phyloP scores from a whole-genome alignment of 495 filamentous ascomycete species.

The Astrothelium subdiscretum region DNA sequence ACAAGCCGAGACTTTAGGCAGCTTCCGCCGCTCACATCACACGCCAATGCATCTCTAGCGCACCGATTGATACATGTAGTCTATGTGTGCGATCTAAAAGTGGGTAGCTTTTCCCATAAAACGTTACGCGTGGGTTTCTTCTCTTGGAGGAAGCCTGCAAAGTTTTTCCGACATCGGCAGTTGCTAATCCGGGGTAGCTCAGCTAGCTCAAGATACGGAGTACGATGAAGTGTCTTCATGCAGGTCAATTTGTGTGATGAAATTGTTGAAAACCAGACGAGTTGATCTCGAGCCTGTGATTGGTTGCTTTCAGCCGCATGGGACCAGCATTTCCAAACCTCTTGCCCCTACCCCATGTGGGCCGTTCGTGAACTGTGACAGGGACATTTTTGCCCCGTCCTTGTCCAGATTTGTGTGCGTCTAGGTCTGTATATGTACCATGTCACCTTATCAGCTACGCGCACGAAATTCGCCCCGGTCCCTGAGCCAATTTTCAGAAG shows the following conservation, averaged over 20 bases:
- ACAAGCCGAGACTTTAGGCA: too few relatives aligned
- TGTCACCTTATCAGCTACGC: neutral
- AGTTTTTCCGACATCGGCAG: neutral
- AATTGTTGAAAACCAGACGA: neutral
- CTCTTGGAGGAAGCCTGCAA: neutral
- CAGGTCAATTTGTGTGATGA: neutral
- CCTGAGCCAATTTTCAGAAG: neutral
- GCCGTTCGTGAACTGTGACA: neutral
- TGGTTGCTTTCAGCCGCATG: too few relatives aligned
- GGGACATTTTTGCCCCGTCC: neutral
- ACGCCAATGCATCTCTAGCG: neutral
- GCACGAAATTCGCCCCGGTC: neutral
- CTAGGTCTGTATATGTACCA: neutral
- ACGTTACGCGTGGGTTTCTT: neutral
- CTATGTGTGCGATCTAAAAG: neutral
- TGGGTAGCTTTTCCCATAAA: neutral
- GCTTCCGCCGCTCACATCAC: too few relatives aligned
- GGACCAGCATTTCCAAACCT: too few relatives aligned
- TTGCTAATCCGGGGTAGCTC: neutral
- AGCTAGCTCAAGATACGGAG: neutral
- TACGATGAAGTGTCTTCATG: too few relatives aligned
- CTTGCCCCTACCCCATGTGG: too few relatives aligned
- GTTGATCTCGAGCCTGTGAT: neutral
- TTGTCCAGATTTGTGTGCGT: neutral
- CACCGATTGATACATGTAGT: neutral